Evolutionary conservation across 2,329 filamentous ascomycete species (phyloP).

Genomic region (Lecanosticta acicola): DNA sequence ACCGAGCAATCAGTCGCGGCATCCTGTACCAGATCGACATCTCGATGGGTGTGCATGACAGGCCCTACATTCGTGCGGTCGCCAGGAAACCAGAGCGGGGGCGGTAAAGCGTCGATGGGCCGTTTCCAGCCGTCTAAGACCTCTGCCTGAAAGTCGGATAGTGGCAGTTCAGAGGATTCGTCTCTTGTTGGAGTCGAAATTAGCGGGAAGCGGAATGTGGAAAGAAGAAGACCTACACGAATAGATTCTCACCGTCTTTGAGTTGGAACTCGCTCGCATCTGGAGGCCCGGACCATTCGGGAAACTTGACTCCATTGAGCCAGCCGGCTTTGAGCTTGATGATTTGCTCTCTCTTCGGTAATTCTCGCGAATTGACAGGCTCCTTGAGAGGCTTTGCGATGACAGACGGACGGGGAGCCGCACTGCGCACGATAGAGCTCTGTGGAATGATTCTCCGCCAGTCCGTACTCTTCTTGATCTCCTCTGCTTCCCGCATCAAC

Average conservation of each 20-base stretch:
- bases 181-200: slow-evolving; percentile 39
- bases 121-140: slow-evolving; percentile 83
- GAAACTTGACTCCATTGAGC: slow-evolving; percentile 77
- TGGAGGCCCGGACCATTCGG: slow-evolving; percentile 70
- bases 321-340: slow-evolving; percentile 72
- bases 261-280: slow-evolving; percentile 56
- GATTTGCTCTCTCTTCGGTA: slow-evolving; percentile 66
- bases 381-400: slow-evolving; percentile 38
- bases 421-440: background rate
- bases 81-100: slow-evolving; percentile 35
- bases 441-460: slow-evolving; percentile 21
- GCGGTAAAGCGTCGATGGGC: slow-evolving; percentile 60
- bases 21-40: slow-evolving; percentile 86
- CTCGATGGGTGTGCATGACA: slow-evolving; percentile 53
- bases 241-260: slow-evolving; percentile 48
- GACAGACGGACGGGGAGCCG: slow-evolving; percentile 1
- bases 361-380: slow-evolving; percentile 55
- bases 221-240: slow-evolving; percentile 50
- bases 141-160: slow-evolving; percentile 67
- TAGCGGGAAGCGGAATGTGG: slow-evolving; percentile 10
- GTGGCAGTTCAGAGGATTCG: slow-evolving; percentile 61
- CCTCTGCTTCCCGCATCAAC: slow-evolving; percentile 66
- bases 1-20: slow-evolving; percentile 95
- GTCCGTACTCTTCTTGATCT: slow-evolving; percentile 55
- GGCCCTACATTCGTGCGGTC: slow-evolving; percentile 34